A percentile compares a stretch with the other conserved stretches of the same genome.
Conservation (phyloP, 495 filamentous ascomycete genomes). For the Daldinia caldariorum region DNA sequence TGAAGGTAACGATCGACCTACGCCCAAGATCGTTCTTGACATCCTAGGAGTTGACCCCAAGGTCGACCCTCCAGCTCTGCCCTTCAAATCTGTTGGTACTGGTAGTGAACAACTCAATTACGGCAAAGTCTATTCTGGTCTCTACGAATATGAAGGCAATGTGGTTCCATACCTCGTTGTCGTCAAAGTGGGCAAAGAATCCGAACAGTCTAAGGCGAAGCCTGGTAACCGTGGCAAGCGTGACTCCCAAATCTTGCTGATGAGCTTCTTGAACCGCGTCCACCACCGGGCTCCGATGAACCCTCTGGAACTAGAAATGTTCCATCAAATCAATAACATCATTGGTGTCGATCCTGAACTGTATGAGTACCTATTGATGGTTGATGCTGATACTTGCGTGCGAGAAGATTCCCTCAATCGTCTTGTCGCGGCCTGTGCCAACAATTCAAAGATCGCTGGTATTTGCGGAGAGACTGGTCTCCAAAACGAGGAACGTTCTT, state of each 20-base stretch:
- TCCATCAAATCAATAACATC: constrained; percentile 98
- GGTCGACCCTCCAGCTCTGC: constrained; percentile 90
- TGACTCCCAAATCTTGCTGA: constrained; percentile 87
- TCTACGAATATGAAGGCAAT: constrained; percentile 97
- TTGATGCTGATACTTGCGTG: constrained; percentile 97
- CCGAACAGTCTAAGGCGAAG: constrained; percentile 89
- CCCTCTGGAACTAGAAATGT: constrained; percentile 95
- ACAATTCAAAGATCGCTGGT: constrained; percentile 94
- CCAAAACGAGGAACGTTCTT: constrained; percentile 91
- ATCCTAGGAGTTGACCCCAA: constrained; percentile 98
- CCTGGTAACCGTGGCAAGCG: constrained; percentile 98
- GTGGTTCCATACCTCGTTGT: constrained; percentile 96
- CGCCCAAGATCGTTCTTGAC: constrained; percentile 95
- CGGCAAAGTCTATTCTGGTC: constrained; percentile 96
- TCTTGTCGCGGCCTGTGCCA: constrained; percentile 89
- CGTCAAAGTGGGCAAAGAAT: constrained; percentile 97
- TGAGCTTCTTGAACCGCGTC: constrained; percentile 96
- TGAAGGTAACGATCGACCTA: constrained; percentile 94
- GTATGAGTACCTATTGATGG: constrained; percentile 97
- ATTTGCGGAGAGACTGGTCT: constrained; percentile 98
- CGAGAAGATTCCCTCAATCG: constrained; percentile 91
- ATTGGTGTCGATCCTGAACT: constrained; percentile 97
- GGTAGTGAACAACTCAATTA: constrained; percentile 96
- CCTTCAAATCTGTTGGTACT: constrained; percentile 89
- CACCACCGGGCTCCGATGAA: constrained; percentile 94